phyloP scores from a whole-genome alignment of 75 land plant species.

The Selaginella moellendorffii region DNA sequence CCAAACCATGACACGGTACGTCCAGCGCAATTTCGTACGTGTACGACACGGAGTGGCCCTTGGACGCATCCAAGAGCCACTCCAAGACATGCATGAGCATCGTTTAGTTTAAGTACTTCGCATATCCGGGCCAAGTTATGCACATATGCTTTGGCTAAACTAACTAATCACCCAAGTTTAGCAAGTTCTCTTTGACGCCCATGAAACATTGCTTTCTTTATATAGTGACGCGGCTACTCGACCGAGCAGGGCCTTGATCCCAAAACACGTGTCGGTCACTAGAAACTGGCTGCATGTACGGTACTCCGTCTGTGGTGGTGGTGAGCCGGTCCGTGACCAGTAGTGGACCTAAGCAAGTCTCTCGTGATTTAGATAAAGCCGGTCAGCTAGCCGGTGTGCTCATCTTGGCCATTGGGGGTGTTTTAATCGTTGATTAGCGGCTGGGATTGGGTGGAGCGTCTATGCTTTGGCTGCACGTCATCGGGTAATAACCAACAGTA shows the following conservation, averaged over 20 bases:
- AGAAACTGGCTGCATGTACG: no score
- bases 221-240: slow-evolving; percentile 1
- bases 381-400: background rate
- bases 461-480: no score
- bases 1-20: no score
- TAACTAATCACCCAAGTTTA: background rate
- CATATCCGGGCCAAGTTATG: background rate
- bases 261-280: background rate
- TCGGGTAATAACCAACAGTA: no score
- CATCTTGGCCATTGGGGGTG: background rate
- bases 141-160: background rate
- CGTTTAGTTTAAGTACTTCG: background rate
- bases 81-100: background rate
- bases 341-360: background rate
- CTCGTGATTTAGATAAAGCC: background rate
- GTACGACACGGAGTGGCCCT: background rate
- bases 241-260: background rate
- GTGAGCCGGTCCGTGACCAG: background rate
- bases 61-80: background rate
- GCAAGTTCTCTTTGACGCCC: background rate
- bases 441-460: no score
- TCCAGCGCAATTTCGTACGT: background rate
- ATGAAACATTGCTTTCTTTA: background rate
- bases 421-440: background rate
- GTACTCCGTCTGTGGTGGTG: no score